Conservation (phyloP, 2,329 filamentous ascomycete species). For the Monilinia aucupariae region DNA sequence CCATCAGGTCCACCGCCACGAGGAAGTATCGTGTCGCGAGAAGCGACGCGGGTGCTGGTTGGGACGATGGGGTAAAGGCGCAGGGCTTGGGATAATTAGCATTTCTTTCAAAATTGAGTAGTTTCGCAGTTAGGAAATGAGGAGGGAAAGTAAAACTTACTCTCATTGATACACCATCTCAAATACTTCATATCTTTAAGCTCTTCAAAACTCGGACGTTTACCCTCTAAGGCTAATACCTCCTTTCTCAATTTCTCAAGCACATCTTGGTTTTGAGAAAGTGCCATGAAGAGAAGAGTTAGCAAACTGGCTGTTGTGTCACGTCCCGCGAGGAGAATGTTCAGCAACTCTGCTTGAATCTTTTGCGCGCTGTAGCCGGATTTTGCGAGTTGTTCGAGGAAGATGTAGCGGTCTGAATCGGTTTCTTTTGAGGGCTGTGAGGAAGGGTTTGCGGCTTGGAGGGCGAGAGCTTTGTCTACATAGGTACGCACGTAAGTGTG, state of each 20-base stretch:
- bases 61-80: conserved; percentile 45
- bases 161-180: conserved; percentile 30
- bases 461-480: conserved; percentile 27
- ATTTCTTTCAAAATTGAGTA: too few species aligned
- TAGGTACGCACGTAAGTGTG: conserved; percentile 19
- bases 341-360: conserved; percentile 25
- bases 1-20: conserved; percentile 36
- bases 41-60: conserved; percentile 46
- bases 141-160: conserved; percentile 33
- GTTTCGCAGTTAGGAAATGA: not conserved
- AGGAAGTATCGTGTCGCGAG: conserved; percentile 39
- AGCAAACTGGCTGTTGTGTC: conserved; percentile 23
- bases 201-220: conserved; percentile 17
- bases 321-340: conserved; percentile 22
- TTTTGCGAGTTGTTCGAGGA: conserved; percentile 37
- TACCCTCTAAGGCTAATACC: conserved; percentile 24
- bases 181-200: conserved; percentile 26
- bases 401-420: conserved; percentile 19
- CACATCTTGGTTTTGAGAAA: conserved; percentile 20
- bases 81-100: conserved; percentile 37
- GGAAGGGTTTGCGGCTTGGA: conserved; percentile 40
- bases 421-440: conserved; percentile 30
- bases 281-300: conserved; percentile 31
- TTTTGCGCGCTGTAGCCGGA: conserved; percentile 21
- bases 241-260: conserved; percentile 37